phyloP scores from a whole-genome alignment of 768 basidiomycete species.

The Crucibulum laeve region DNA sequence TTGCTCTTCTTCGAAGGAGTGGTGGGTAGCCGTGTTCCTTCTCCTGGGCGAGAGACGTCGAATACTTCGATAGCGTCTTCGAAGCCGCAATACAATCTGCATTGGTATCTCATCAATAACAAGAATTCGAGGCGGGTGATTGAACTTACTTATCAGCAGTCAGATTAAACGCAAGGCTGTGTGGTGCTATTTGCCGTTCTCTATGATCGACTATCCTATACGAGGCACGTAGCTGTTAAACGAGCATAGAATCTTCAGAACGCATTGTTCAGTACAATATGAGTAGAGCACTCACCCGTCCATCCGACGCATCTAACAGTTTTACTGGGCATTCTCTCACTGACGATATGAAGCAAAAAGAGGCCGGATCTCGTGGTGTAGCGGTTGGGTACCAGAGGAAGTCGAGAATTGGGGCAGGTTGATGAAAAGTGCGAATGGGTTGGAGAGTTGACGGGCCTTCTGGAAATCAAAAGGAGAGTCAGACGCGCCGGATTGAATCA shows the following conservation, averaged over 20 bases:
- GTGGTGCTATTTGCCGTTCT: conserved; percentile 88
- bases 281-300: conserved; percentile 46
- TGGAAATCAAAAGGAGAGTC: neutral
- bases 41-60: conserved; percentile 69
- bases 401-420: conserved; percentile 73
- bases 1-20: conserved; percentile 73
- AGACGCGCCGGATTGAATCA: neutral
- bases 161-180: conserved; percentile 75
- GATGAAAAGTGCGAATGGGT: conserved; percentile 30
- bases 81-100: conserved; percentile 82
- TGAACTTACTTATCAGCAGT: conserved; percentile 55
- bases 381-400: conserved; percentile 86
- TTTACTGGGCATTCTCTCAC: conserved; percentile 85
- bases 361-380: conserved; percentile 44
- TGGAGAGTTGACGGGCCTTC: neutral
- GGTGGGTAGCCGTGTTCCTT: conserved; percentile 65
- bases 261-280: neutral
- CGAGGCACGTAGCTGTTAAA: conserved; percentile 77
- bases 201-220: conserved; percentile 91
- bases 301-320: conserved; percentile 74
- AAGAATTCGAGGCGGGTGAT: neutral
- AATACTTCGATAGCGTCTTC: conserved; percentile 86
- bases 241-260: too few relatives aligned
- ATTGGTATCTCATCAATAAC: neutral
- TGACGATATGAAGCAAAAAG: conserved; percentile 82